A percentile compares a stretch with the other conserved stretches of the same genome.
phyloP scores from a whole-genome alignment of 2,329 filamentous ascomycete genomes.

The Cryphonectria japonica region DNA sequence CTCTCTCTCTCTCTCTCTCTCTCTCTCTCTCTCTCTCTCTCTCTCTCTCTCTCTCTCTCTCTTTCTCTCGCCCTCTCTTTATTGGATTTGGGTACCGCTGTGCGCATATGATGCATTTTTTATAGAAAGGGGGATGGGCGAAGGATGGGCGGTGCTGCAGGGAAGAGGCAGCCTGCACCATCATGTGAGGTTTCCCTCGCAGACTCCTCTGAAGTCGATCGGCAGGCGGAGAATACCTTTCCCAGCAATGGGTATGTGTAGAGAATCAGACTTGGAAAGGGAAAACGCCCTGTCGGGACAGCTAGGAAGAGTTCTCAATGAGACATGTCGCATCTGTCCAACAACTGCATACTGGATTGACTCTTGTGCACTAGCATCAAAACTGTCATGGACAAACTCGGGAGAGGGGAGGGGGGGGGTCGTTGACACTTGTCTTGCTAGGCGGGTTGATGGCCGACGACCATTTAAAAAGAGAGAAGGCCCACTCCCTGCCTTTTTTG shows the following conservation, averaged over 20 bases:
- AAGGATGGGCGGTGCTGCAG: background rate
- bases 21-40: background rate
- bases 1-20: no score
- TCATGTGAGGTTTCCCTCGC: background rate
- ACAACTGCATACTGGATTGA: background rate
- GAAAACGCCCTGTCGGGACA: background rate
- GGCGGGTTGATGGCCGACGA: background rate
- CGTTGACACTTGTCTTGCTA: background rate
- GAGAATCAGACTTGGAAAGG: background rate
- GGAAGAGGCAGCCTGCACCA: background rate
- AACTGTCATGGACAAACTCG: background rate
- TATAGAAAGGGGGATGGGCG: background rate
- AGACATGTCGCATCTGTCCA: background rate
- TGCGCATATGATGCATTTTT: background rate
- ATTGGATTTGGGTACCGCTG: background rate
- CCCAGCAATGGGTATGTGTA: background rate
- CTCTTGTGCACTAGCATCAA: background rate
- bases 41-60: background rate
- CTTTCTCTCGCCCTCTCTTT: background rate
- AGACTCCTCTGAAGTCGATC: background rate
- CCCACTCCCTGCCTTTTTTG: no score
- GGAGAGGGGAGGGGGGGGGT: background rate
- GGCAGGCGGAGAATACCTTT: background rate
- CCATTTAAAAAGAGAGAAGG: background rate
- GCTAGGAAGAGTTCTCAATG: background rate